These are phyloP conservation scores for Abelmoschus esculentus DNA, from an alignment of 345 rosid genomes.

Conservation along the genomic window DNA sequence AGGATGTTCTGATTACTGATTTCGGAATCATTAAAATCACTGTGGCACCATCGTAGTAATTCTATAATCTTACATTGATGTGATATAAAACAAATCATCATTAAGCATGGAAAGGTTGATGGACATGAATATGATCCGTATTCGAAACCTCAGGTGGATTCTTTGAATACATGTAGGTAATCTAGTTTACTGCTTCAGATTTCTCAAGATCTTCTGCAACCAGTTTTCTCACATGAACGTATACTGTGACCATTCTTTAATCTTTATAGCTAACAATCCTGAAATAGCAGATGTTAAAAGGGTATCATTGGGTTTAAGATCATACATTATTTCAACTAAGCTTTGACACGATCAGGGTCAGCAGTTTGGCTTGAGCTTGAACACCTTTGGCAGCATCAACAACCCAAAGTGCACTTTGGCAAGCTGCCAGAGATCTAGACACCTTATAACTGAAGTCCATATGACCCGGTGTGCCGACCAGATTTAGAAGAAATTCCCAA, in stretches of 20 bases:
- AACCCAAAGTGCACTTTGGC: conserved; percentile 93
- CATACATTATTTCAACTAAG: conserved; percentile 87
- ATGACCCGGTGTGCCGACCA: conserved; percentile 95
- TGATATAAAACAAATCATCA: neutral
- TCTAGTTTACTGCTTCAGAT: neutral
- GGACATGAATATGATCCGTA: neutral
- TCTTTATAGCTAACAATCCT: conserved; percentile 4
- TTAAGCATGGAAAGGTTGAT: neutral
- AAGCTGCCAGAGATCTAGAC: conserved; percentile 93
- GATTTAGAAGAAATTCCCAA: conserved; percentile 48
- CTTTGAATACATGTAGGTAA: neutral
- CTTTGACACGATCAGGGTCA: conserved; percentile 92
- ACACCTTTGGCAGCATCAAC: conserved; percentile 99
- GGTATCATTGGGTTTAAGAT: conserved; percentile 63
- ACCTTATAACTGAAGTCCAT: conserved; percentile 97
- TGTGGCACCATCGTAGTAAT: neutral
- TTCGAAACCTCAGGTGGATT: neutral
- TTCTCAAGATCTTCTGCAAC: conserved; percentile 4
- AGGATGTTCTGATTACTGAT: conserved; percentile 12
- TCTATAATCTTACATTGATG: neutral
- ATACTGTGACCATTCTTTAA: neutral
- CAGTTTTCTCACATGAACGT: neutral
- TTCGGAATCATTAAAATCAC: conserved; percentile 22
- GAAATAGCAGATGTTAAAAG: conserved; percentile 77
- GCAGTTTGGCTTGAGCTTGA: conserved; percentile 97